Evolutionary conservation across 1,139 yeast genomes (phyloP).

Genomic region (Geotrichum candidum): DNA sequence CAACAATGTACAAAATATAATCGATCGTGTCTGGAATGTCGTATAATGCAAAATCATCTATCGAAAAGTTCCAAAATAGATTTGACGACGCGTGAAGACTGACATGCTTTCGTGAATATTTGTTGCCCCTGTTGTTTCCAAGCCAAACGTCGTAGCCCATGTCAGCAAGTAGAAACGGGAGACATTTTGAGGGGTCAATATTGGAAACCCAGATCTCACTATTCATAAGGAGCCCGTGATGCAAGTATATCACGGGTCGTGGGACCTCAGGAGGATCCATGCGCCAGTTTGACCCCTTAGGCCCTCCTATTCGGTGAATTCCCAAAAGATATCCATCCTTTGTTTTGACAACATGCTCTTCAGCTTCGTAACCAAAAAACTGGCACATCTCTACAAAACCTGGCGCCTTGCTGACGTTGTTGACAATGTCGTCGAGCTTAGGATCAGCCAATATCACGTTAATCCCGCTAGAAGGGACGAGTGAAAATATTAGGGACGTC

Average conservation of each 20-base stretch:
- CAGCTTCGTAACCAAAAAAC: conserved; percentile 55
- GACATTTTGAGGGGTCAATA: conserved; percentile 51
- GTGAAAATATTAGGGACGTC: conserved; percentile 22
- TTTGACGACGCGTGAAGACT: conserved; percentile 41
- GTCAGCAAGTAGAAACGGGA: conserved; percentile 73
- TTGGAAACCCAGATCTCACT: conserved; percentile 81
- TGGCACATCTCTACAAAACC: conserved; percentile 62
- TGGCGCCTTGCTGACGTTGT: conserved; percentile 28
- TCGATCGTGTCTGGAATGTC: conserved; percentile 75
- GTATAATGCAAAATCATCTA: conserved; percentile 78
- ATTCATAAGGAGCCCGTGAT: conserved; percentile 88
- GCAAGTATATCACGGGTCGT: conserved; percentile 62
- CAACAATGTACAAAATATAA: conserved; percentile 50
- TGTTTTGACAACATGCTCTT: conserved; percentile 70
- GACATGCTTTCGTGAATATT: conserved; percentile 60
- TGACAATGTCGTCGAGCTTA: conserved; percentile 23
- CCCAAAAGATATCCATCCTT: conserved; percentile 51
- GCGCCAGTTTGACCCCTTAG: conserved; percentile 40
- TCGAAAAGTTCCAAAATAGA: conserved; percentile 75
- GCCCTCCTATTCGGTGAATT: conserved; percentile 46
- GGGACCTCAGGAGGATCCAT: conserved; percentile 18
- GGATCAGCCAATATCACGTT: conserved; percentile 23
- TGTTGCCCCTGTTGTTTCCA: conserved; percentile 87
- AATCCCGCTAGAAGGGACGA: conserved; percentile 20
- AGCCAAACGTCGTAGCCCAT: conserved; percentile 86